Conservation (phyloP, 1,139 yeast genomes). For the Pichia sp. region DNA sequence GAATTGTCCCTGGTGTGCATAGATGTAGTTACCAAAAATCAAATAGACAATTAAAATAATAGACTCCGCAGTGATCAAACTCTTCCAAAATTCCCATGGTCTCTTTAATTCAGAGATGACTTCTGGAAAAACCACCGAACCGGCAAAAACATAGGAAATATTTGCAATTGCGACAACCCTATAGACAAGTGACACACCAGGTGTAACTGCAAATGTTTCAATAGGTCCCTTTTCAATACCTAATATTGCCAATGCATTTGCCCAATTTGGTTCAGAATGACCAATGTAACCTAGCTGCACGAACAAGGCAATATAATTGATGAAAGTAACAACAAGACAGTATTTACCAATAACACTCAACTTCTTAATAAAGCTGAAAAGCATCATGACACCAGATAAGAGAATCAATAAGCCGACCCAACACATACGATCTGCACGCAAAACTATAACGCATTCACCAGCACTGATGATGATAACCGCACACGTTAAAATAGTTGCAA, state of each 20-base stretch:
- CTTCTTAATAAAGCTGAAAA: conserved; percentile 40
- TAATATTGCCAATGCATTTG: conserved; percentile 30
- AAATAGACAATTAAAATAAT: conserved; percentile 39
- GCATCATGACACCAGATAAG: conserved; percentile 40
- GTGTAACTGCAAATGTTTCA: conserved; percentile 16
- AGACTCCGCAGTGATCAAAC: conserved; percentile 39
- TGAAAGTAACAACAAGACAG: conserved; percentile 39
- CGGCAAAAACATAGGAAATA: conserved; percentile 46
- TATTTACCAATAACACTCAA: conserved; percentile 33
- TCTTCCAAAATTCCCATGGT: conserved; percentile 48
- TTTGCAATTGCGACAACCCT: conserved; percentile 40
- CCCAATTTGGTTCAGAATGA: conserved; percentile 35
- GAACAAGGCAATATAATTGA: conserved; percentile 41
- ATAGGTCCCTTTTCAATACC: conserved; percentile 29
- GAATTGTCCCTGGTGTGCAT: conserved; percentile 44
- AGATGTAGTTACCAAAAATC: conserved; percentile 40
- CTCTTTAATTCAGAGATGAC: conserved; percentile 45
- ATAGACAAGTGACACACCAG: conserved; percentile 26
- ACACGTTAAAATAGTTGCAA: conserved; percentile 41
- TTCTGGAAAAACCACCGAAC: conserved; percentile 45
- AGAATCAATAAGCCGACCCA: conserved; percentile 39
- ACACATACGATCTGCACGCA: conserved; percentile 38
- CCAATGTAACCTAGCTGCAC: conserved; percentile 40
- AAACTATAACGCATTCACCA: conserved; percentile 41
- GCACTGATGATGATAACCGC: conserved; percentile 39